phyloP scores from a whole-genome alignment of 768 basidiomycete species.

The Boletellus sp. region DNA sequence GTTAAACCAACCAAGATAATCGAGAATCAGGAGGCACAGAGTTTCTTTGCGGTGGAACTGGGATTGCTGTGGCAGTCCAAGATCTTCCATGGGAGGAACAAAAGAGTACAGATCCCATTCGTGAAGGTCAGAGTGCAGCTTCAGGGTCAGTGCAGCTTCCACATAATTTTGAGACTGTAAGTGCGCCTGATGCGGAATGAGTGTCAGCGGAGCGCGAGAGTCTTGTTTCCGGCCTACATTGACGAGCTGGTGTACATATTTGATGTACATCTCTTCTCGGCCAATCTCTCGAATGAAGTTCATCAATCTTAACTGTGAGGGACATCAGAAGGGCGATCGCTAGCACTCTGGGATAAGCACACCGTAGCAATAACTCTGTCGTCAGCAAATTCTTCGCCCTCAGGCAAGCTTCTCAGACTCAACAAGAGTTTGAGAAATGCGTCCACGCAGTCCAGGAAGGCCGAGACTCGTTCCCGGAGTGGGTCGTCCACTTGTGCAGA shows the following conservation, averaged over 20 bases:
- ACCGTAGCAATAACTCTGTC: constrained; percentile 92
- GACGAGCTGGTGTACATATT: constrained; percentile 93
- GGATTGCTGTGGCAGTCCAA: constrained; percentile 87
- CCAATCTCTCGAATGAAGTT: constrained; percentile 92
- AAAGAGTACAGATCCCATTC: constrained; percentile 84
- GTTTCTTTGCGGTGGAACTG: constrained; percentile 95
- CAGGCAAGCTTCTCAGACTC: constrained; percentile 83
- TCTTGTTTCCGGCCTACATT: constrained; percentile 51
- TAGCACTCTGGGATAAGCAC: constrained; percentile 13
- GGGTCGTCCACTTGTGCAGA: constrained; percentile 75
- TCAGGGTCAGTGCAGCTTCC: constrained; percentile 90
- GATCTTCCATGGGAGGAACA: constrained; percentile 83
- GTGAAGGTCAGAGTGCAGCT: constrained; percentile 90
- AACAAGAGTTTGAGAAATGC: constrained; percentile 88
- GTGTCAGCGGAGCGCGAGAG: neutral
- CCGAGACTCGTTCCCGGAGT: constrained; percentile 71
- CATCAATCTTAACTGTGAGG: constrained; percentile 72
- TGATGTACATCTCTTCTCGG: constrained; percentile 90
- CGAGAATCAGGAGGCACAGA: constrained; percentile 85
- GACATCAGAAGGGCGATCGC: constrained; percentile 7
- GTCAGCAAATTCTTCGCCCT: constrained; percentile 91
- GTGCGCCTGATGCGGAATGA: constrained; percentile 59
- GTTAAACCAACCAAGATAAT: constrained; percentile 69
- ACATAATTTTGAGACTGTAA: constrained; percentile 86
- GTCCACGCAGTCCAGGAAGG: constrained; percentile 87